Conservation (phyloP, 805 yeast genomes). For the Zygotorulaspora chibaensis region DNA sequence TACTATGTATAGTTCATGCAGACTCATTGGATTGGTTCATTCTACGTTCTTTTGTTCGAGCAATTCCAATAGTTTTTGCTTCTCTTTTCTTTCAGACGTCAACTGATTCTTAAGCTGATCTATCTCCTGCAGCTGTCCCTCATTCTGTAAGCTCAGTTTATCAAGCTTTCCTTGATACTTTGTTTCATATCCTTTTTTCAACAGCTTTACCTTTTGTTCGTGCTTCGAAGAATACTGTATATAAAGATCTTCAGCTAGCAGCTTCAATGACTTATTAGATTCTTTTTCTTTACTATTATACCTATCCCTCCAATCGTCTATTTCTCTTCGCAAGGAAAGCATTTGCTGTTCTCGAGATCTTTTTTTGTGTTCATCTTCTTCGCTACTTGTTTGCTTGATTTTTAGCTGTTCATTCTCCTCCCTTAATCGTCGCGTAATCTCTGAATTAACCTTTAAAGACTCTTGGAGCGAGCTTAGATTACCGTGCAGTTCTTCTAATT, state of each 20-base stretch:
- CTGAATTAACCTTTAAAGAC: slow-evolving; percentile 29
- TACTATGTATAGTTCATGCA: neutral
- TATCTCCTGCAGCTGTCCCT: slow-evolving; percentile 46
- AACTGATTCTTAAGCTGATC: slow-evolving; percentile 48
- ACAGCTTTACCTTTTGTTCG: slow-evolving; percentile 60
- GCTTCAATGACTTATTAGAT: slow-evolving; percentile 51
- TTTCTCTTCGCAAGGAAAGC: slow-evolving; percentile 20
- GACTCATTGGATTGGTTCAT: neutral
- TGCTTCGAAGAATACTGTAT: slow-evolving; percentile 74
- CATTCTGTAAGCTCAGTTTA: slow-evolving; percentile 41
- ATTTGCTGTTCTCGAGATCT: neutral
- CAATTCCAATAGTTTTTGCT: slow-evolving; percentile 50
- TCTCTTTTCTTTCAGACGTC: slow-evolving; percentile 52
- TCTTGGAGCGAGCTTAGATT: slow-evolving; percentile 35
- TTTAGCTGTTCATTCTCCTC: slow-evolving; percentile 28
- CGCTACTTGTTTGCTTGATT: slow-evolving; percentile 22
- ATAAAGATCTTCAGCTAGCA: slow-evolving; percentile 65
- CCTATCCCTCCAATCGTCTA: slow-evolving; percentile 35
- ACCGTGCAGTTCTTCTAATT: slow-evolving; percentile 36
- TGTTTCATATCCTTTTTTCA: slow-evolving; percentile 55
- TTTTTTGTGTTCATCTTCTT: slow-evolving; percentile 8
- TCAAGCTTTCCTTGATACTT: slow-evolving; percentile 47
- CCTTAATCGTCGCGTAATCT: slow-evolving; percentile 25
- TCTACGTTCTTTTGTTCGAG: slow-evolving; percentile 35
- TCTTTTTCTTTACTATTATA: slow-evolving; percentile 41